Conservation (phyloP, 371 early-diverging fungal species). For the Enterocytospora artemiae region DNA sequence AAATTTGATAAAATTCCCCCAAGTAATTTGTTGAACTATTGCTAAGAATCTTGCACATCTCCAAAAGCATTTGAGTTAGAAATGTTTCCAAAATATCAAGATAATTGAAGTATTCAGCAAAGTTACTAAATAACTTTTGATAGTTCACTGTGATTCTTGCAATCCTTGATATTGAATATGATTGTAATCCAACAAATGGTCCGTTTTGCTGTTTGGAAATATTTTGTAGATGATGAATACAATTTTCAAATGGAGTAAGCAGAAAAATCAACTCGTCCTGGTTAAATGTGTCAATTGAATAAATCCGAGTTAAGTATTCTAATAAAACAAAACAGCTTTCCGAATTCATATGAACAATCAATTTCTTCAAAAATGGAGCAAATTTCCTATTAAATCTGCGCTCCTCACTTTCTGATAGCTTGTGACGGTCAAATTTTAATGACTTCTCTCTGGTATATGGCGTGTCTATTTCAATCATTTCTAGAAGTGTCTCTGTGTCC, state of each 20-base stretch:
- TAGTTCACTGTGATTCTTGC: slow-evolving; percentile 20
- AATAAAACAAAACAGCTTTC: slow-evolving; percentile 27
- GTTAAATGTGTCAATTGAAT: slow-evolving; percentile 35
- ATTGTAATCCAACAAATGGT: slow-evolving; percentile 8
- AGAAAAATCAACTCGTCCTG: slow-evolving; percentile 36
- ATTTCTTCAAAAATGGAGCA: slow-evolving; percentile 16
- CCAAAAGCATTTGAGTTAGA: slow-evolving; percentile 5
- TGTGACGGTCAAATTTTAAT: slow-evolving; percentile 37
- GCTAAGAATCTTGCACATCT: slow-evolving; percentile 5
- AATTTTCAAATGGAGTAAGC: slow-evolving; percentile 28
- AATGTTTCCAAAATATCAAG: slow-evolving; percentile 21
- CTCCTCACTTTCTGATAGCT: slow-evolving; percentile 30
- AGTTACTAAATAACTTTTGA: slow-evolving; percentile 18
- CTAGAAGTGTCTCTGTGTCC: slow-evolving; percentile 35
- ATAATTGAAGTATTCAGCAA: slow-evolving; percentile 37
- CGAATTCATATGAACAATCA: slow-evolving; percentile 7
- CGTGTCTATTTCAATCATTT: slow-evolving; percentile 12
- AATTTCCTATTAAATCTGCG: slow-evolving; percentile 37
- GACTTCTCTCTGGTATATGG: slow-evolving; percentile 21
- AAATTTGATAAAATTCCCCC: slow-evolving; percentile 9
- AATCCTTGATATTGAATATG: slow-evolving; percentile 18
- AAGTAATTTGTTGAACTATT: slow-evolving; percentile 16
- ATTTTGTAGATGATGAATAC: slow-evolving; percentile 16
- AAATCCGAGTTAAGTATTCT: slow-evolving; percentile 44
- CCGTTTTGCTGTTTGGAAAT: background rate